Evolutionary conservation across 2,329 filamentous ascomycete genomes (phyloP), one percentile per base, ranked within the genome.

Genomic region (Colletotrichum sp.): DNA sequence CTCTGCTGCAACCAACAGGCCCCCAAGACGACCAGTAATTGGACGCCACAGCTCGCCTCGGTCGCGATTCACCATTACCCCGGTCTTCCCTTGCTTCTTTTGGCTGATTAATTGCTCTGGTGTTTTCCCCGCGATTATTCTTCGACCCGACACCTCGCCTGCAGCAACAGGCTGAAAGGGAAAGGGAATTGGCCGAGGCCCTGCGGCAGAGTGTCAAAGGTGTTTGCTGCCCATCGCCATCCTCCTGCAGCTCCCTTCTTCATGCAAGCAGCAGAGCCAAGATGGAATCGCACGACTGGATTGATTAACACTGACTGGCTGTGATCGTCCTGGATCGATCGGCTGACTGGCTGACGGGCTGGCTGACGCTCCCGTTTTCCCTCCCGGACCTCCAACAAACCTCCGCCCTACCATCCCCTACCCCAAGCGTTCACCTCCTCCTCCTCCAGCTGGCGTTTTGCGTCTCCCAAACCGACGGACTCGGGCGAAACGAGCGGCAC

Each of bases 11-110:
- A 28, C 38, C 30, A 63, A 63, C 36, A 43, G 13, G 8, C 32
- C 18, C 68, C 36, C 9, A 36, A 24, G n/a, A n/a, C 63, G 61
- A 16, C 36, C 61, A 65, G 36, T 18, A 10, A 67, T 61, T 67
- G 68, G 63, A 36, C 68, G 68, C 68, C 68, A 43, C 68, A 21
- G 28, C 71, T 73, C 66, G 32, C 55, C 65, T 73, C 38, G 26
- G 67, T 60, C 60, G 38, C 58, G 24, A 21, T 18, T 66, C 28
- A 15, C 48, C 60, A n/a, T 38, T 26, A 18, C 34, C 55, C 24
- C 15, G 55, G 55, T 66, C 10, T 26, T 9, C 67, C 70, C 70
- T 32, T 43, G 21, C 21, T 38, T 15, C 21, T 38, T 58, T 60
- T 61, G 65, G 28, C 60, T 63, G 34, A 21, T n/a, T 30, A 13